These are phyloP conservation scores for Pseudopediastrum boryanum DNA, from an alignment of 139 green algal genomes.

Conservation along the genomic window DNA sequence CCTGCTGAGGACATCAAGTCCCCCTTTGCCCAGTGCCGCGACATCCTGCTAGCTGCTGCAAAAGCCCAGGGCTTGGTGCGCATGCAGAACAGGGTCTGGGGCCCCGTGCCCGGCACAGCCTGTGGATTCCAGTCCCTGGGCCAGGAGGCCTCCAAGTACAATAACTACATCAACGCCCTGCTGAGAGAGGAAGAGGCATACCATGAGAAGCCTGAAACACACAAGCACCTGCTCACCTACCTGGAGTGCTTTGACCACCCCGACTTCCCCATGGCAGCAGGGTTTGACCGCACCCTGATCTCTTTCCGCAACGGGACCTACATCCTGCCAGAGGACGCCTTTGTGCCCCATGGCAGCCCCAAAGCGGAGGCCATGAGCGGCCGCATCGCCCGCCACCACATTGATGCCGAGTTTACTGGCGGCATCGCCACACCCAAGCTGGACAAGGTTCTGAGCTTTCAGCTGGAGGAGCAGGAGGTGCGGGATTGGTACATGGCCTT, in stretches of 20 bases:
- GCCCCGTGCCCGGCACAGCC: not conserved
- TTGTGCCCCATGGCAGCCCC: too few species aligned
- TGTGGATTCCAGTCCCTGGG: not conserved
- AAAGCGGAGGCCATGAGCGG: too few species aligned
- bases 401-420: not conserved
- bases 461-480: not conserved
- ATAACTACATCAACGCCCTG: slow-evolving; percentile 1
- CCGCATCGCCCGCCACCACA: slow-evolving; percentile 7
- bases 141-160: not conserved
- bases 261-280: not conserved
- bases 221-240: not conserved
- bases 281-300: not conserved
- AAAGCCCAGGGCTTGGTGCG: not conserved
- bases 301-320: not conserved
- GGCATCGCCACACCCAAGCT: slow-evolving; percentile 9
- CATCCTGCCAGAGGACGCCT: not conserved
- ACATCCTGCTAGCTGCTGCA: not conserved
- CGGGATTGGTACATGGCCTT: not conserved
- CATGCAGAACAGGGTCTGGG: not conserved
- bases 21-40: not conserved
- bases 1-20: not conserved
- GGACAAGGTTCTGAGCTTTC: slow-evolving; percentile 7
- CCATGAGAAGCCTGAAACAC: not conserved
- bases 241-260: not conserved
- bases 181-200: not conserved